Percentiles rank a stretch among this genome's conserved stretches.
phyloP scores from a whole-genome alignment of 169 alveolate genomes.

The Plasmodium malariae region DNA sequence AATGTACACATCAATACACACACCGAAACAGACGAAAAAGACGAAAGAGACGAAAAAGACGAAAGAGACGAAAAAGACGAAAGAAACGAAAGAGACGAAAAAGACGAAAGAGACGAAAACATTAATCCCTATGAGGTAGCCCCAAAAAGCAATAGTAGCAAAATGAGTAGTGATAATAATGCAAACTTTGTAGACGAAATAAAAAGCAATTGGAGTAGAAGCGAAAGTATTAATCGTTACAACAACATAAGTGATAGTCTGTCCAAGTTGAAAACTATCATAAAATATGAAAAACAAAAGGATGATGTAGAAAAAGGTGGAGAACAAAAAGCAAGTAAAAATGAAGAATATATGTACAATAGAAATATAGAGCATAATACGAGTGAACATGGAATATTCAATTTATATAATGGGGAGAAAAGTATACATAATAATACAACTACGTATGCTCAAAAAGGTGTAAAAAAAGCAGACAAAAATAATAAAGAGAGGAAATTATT shows the following conservation, averaged over 20 bases:
- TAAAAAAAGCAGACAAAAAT: background rate
- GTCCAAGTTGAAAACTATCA: constrained; percentile 65
- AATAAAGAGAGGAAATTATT: constrained; percentile 28
- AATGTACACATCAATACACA: background rate
- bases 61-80: background rate
- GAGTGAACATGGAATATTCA: background rate
- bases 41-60: background rate
- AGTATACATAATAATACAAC: background rate
- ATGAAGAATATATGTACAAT: background rate
- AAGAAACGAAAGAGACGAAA: background rate
- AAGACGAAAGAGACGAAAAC: background rate
- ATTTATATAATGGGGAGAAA: too few relatives aligned
- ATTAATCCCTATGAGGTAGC: background rate
- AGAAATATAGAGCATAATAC: constrained; percentile 9
- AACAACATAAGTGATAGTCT: constrained; percentile 55
- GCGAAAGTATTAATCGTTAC: constrained; percentile 12
- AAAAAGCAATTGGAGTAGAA: constrained; percentile 9
- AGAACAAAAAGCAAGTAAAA: background rate
- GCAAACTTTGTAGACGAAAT: background rate
- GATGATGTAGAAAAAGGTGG: background rate
- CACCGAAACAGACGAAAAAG: background rate
- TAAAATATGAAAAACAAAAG: constrained; percentile 31
- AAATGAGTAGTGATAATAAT: background rate
- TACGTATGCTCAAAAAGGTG: background rate
- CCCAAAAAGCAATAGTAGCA: background rate